These are phyloP conservation scores for Tolypocladium sp. DNA, from an alignment of 2,329 filamentous ascomycete genomes.

Conservation along the genomic window DNA sequence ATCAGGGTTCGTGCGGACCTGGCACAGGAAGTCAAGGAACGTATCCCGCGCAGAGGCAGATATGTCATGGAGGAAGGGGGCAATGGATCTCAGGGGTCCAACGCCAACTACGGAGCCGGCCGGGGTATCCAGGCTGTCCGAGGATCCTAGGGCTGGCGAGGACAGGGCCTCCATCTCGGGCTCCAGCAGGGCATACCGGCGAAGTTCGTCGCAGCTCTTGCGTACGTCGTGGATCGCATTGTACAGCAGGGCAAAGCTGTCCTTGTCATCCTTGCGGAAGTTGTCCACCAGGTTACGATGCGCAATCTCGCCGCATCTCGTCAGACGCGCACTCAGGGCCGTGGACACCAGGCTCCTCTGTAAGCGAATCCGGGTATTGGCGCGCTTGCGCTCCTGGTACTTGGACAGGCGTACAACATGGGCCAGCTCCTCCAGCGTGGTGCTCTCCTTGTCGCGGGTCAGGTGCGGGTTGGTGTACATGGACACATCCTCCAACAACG, in stretches of 20 bases:
- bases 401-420: slow-evolving; percentile 69
- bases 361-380: slow-evolving; percentile 62
- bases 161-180: slow-evolving; percentile 56
- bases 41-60: slow-evolving; percentile 65
- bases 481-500: slow-evolving; percentile 58
- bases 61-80: slow-evolving; percentile 62
- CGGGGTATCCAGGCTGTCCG: slow-evolving; percentile 41
- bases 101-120: slow-evolving; percentile 29
- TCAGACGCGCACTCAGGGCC: slow-evolving; percentile 64
- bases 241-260: slow-evolving; percentile 64
- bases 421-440: slow-evolving; percentile 67
- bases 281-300: slow-evolving; percentile 69
- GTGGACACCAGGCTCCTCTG: slow-evolving; percentile 68
- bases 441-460: slow-evolving; percentile 52
- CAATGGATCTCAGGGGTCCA: slow-evolving; percentile 27
- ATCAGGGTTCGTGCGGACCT: slow-evolving; percentile 77
- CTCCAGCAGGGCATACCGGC: slow-evolving; percentile 61
- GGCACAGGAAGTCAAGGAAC: slow-evolving; percentile 69
- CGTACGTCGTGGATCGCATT: slow-evolving; percentile 73
- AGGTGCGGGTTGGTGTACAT: slow-evolving; percentile 55
- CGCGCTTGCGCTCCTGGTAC: slow-evolving; percentile 74
- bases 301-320: slow-evolving; percentile 64
- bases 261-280: slow-evolving; percentile 72
- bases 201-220: slow-evolving; percentile 64
- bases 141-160: slow-evolving; percentile 32